Base-by-base conservation (phyloP, 139 green algal genomes). In the Chlorella sp. region DNA sequence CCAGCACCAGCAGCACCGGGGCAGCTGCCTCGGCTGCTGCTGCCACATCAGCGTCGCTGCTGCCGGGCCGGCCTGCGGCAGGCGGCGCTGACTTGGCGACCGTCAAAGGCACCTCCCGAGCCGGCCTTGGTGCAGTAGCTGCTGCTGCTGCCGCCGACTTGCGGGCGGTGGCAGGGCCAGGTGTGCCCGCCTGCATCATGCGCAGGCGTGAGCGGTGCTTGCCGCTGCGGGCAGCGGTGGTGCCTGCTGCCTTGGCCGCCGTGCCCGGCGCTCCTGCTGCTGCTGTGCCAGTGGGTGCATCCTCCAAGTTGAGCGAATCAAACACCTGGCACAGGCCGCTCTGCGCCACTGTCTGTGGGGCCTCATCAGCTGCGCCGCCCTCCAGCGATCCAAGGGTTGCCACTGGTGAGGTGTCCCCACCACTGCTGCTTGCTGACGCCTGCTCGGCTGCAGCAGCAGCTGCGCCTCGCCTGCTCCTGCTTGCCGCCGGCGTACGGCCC, bases 1-100 rank as follows among this genome's bases (percentile, higher is more conserved):
- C 89, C 54, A 96, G 87, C 34, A 95, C 68, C 46, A 96, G 86
- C 68, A 96, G 76, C 76, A 95, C 87, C 16, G 90, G 86, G 2
- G 56, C 44, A 32, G 80, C 36, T 26, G 38, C 72, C 77, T 82
- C 65, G 54, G 56, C 43, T 36, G 43, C 65, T 20, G 48, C n/a
- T 16, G 46, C 51, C 82, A 48, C 38, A 38, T 30, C 32, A 30
- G 46, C 83, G 9, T 16, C 51, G 19, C 48, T 32, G 51, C 73
- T 60, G 38, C 32, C 28, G 19, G 34, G 76, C 32, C 84, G 40
- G 3, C 51, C 41, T 0, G 40, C 41, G 1, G 76, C 48, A 3
- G 82, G 82, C 72, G 48, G 82, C 60, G 38, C 70, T 20, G 85
- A 85, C 69, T 56, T 75, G 48, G 85, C 65, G 1, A 54, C 70